Evolutionary conservation across 2,329 filamentous ascomycete genomes (phyloP), one percentile per base, ranked within the genome.

Genomic region (Aureobasidium sp.): DNA sequence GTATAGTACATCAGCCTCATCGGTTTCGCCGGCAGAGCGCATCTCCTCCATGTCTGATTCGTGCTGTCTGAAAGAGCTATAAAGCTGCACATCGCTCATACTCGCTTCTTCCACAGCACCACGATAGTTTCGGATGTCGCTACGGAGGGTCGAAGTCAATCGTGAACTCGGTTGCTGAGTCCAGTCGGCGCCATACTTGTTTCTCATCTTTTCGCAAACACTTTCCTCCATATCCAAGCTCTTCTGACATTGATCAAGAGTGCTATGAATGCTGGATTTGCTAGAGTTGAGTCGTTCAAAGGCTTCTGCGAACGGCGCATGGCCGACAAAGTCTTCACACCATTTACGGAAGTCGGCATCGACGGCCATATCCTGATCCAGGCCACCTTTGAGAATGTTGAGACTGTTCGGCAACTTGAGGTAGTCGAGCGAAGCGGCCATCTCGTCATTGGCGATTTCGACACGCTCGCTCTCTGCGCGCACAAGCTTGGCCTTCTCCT

Each of bases 171-270:
- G 93, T 64, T 98, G 93, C 64, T 98, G 93, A 16, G 89, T 95
- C 93, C 93, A 98, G 52, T 97, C 91, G 24, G 78, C 79, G 53
- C 91, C 90, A 66, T 97, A 97, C 68, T 98, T 98, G 11, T 90
- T 94, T 41, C 93, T 82, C 93, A 98, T 98, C 75, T 97, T 98
- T 69, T 98, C 93, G 67, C 93, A 98, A 0, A 97, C 88, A 53
- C 88, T 94, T 71, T 97, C 94, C 68, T 98, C 93, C 83, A 93
- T 90, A 61, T 98, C 93, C 37, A 98, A 73, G 63, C 94, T 87
- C 67, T 95, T 95, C 53, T 84, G 83, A 62, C 88, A 88, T 54
- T 80, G 81, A 54, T 96, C 90, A 53, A 98, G 70, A 2, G 83
- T 79, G 2, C 77, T 75, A 22, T 88, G 68, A 11, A 96, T 86